Evolutionary conservation across 345 rosid species (phyloP).

Genomic region (Camelina neglecta): DNA sequence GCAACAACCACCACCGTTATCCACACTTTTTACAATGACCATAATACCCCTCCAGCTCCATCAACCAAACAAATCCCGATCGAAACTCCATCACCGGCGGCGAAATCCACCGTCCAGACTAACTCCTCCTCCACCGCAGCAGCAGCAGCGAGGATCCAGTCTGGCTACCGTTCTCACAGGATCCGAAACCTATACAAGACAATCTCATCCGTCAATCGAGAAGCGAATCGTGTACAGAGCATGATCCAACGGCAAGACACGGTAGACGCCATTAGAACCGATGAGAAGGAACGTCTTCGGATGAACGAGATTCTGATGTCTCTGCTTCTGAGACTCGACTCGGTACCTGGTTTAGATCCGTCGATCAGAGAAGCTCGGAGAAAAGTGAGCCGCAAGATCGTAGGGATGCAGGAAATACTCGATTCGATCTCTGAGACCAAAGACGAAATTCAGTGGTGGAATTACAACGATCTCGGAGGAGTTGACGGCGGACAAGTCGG

Average conservation of each 20-base stretch:
- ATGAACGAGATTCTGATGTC: slow-evolving; percentile 83
- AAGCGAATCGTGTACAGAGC: slow-evolving; percentile 62
- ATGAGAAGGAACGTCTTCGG: slow-evolving; percentile 67
- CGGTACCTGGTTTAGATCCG: slow-evolving; percentile 76
- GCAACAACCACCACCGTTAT: slow-evolving; percentile 51
- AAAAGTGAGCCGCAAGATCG: slow-evolving; percentile 81
- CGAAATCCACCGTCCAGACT: slow-evolving; percentile 34
- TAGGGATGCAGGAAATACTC: slow-evolving; percentile 82
- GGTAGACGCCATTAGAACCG: slow-evolving; percentile 70
- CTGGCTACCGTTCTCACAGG: slow-evolving; percentile 63
- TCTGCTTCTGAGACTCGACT: slow-evolving; percentile 76
- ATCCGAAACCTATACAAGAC: slow-evolving; percentile 62
- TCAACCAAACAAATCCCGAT: slow-evolving; percentile 47
- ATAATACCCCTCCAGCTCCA: slow-evolving; percentile 40
- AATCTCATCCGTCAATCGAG: slow-evolving; percentile 58
- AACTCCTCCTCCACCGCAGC: slow-evolving; percentile 53
- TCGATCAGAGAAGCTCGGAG: slow-evolving; percentile 83
- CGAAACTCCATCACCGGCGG: slow-evolving; percentile 33
- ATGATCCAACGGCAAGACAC: slow-evolving; percentile 86
- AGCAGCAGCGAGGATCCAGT: slow-evolving; percentile 74
- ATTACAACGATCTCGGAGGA: slow-evolving; percentile 25
- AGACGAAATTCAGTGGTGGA: slow-evolving; percentile 43
- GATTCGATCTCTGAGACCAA: slow-evolving; percentile 62
- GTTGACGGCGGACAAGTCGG: slow-evolving; percentile 12
- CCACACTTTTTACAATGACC: slow-evolving; percentile 50